Conservation (phyloP, 352 stramenopile genomes). For the Phytopythium chamaehyphon region DNA sequence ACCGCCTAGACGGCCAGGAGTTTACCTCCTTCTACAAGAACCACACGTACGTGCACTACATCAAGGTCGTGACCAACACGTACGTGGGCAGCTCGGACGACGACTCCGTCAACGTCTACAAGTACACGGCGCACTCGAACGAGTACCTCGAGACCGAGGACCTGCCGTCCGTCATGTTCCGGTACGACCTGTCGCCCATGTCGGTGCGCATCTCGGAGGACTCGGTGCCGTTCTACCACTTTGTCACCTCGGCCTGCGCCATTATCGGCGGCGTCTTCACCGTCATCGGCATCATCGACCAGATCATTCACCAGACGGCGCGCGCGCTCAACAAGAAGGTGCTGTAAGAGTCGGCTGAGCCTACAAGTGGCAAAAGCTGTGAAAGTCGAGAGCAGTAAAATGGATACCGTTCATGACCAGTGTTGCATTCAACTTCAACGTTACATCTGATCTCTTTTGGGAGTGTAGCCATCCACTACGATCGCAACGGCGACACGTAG, state of each 20-base stretch:
- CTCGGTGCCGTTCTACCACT: conserved; percentile 93
- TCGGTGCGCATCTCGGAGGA: conserved; percentile 94
- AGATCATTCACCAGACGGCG: conserved; percentile 82
- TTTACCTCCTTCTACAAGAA: conserved; percentile 93
- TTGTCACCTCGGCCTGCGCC: conserved; percentile 92
- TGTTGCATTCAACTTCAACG: too few species aligned
- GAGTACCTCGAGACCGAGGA: conserved; percentile 87
- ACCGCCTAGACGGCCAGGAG: conserved; percentile 89
- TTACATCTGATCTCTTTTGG: neutral
- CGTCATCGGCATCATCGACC: conserved; percentile 93
- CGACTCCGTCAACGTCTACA: conserved; percentile 72
- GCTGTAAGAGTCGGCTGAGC: conserved; percentile 44
- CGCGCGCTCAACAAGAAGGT: conserved; percentile 89
- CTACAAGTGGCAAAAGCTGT: too few species aligned
- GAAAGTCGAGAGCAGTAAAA: too few species aligned
- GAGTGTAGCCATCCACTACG: neutral
- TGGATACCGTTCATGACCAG: too few species aligned
- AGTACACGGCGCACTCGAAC: conserved; percentile 89
- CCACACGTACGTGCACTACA: conserved; percentile 98
- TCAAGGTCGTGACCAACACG: conserved; percentile 96
- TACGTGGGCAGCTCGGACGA: conserved; percentile 69
- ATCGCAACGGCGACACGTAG: conserved; percentile 11
- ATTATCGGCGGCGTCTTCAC: conserved; percentile 96
- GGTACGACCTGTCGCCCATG: conserved; percentile 89
- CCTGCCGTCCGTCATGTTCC: conserved; percentile 89